Percentiles rank a stretch among this genome's conserved stretches.
Evolutionary conservation across 352 stramenopile species (phyloP).

Genomic region (Phytopythium litorale): DNA sequence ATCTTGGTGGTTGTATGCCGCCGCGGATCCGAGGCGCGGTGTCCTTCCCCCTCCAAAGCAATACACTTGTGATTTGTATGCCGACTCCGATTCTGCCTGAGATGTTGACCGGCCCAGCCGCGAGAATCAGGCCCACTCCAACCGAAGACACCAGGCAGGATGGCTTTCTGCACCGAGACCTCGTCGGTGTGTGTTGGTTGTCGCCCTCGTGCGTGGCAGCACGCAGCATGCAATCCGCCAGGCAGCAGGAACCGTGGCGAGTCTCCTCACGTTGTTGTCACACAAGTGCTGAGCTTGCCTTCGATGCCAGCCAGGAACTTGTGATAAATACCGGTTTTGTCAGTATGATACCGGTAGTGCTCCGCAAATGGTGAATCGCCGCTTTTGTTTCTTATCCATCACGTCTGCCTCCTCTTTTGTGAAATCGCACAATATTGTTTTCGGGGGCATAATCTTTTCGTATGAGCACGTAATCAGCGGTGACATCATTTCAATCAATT

Average conservation of each 20-base stretch:
- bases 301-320: background rate
- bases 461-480: background rate
- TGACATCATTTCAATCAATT: background rate
- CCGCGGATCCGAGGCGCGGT: background rate
- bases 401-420: background rate
- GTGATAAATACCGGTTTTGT: background rate
- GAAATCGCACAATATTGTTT: no score
- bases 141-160: background rate
- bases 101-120: background rate
- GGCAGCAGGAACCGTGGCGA: background rate
- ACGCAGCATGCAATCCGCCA: background rate
- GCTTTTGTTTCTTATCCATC: background rate
- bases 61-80: background rate
- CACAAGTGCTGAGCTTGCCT: background rate
- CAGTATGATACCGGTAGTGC: background rate
- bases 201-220: no score
- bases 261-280: background rate
- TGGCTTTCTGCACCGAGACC: background rate
- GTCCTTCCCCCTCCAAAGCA: background rate
- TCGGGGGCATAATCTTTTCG: background rate
- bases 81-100: background rate
- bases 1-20: slow-evolving; percentile 1
- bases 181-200: no score
- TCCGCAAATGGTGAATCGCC: background rate
- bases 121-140: background rate